These are phyloP conservation scores for Marsdenia floribunda DNA, from an alignment of 257 asterid genomes.

Conservation along the genomic window DNA sequence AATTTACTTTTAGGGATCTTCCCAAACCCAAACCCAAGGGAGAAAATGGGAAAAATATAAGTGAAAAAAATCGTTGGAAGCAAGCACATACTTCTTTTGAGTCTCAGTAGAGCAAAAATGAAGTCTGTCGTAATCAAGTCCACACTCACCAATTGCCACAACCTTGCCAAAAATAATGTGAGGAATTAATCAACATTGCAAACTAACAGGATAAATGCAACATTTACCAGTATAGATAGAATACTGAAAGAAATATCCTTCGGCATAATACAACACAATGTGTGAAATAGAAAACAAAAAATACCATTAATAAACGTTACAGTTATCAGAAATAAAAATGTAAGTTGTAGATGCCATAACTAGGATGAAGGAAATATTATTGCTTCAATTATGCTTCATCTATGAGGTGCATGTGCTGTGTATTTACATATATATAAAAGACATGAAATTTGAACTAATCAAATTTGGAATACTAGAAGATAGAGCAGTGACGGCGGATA, in stretches of 20 bases:
- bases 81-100: conserved; percentile 77
- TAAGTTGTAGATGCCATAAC: neutral
- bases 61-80: conserved; percentile 2
- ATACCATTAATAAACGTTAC: neutral
- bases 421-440: neutral
- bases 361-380: neutral
- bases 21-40: neutral
- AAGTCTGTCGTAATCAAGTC: conserved; percentile 93
- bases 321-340: neutral
- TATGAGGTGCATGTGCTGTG: neutral
- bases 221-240: neutral
- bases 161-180: conserved; percentile 56
- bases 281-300: neutral
- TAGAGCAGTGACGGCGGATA: neutral
- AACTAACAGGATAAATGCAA: neutral
- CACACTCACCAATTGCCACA: conserved; percentile 99
- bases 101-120: conserved; percentile 78
- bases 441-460: neutral
- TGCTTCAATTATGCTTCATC: neutral
- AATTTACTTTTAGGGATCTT: neutral
- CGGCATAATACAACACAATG: neutral
- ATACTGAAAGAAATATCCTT: neutral
- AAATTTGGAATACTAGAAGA: neutral
- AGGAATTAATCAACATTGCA: conserved; percentile 1
- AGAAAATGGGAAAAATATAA: neutral